These are phyloP conservation scores for Delonix regia DNA, from an alignment of 306 rosid species.

Conservation along the genomic window DNA sequence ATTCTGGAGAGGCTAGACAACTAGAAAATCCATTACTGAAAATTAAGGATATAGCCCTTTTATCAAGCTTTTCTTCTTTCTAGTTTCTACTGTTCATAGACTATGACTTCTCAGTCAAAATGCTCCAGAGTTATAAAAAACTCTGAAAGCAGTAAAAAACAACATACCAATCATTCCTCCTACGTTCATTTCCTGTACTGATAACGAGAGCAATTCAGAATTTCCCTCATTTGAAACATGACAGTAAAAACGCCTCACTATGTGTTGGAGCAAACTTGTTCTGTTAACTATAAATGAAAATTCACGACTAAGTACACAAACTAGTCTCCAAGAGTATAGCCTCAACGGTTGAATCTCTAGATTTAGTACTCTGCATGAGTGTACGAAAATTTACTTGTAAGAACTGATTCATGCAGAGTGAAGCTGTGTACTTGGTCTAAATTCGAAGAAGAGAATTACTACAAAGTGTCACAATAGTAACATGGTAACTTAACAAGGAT, in stretches of 20 bases:
- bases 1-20: neutral
- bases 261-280: neutral
- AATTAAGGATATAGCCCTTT: no score
- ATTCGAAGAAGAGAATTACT: no score
- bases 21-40: neutral
- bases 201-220: neutral
- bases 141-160: constrained; percentile 34
- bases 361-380: neutral
- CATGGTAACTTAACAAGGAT: constrained; percentile 40
- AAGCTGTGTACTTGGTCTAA: neutral
- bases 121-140: constrained; percentile 33
- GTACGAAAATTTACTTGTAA: neutral
- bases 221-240: neutral
- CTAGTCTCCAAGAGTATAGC: no score
- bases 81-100: constrained; percentile 51
- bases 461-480: no score
- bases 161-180: neutral
- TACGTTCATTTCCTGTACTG: neutral
- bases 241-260: no score
- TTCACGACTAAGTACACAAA: neutral
- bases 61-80: no score
- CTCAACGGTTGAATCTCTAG: no score
- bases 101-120: constrained; percentile 56
- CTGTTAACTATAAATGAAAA: neutral
- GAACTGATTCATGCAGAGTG: neutral